Evolutionary conservation across 805 yeast genomes (phyloP).

Genomic region (Candida corydali): DNA sequence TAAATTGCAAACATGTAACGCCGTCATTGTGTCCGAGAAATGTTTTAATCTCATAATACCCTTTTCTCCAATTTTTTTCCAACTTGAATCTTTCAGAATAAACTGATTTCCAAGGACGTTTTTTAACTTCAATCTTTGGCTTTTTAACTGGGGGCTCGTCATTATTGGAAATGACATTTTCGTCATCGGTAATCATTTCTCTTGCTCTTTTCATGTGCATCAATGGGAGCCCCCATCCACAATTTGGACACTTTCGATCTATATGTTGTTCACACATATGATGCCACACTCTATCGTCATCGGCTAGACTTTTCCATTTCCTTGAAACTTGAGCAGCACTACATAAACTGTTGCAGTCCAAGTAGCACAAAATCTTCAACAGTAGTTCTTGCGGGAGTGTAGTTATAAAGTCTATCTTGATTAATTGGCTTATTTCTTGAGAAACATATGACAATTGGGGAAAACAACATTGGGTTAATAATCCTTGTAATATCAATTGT

Average conservation of each 20-base stretch:
- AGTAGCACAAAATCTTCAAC: constrained; percentile 76
- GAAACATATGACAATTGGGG: constrained; percentile 89
- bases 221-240: constrained; percentile 98
- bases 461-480: constrained; percentile 87
- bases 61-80: constrained; percentile 93
- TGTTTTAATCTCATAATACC: constrained; percentile 56
- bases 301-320: constrained; percentile 85
- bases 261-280: constrained; percentile 98
- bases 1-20: constrained; percentile 82
- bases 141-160: constrained; percentile 3
- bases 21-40: constrained; percentile 86
- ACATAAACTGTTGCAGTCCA: constrained; percentile 92
- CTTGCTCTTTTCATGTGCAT: constrained; percentile 81
- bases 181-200: constrained; percentile 28
- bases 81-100: constrained; percentile 87
- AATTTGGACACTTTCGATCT: constrained; percentile 93
- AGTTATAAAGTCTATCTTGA: constrained; percentile 83
- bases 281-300: constrained; percentile 97
- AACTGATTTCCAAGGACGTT: constrained; percentile 92
- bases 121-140: constrained; percentile 14
- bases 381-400: constrained; percentile 84
- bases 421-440: constrained; percentile 70
- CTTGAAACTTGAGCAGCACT: constrained; percentile 89
- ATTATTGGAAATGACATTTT: constrained; percentile 14
- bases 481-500: constrained; percentile 73